A percentile compares a stretch with the other conserved stretches of the same genome.
Evolutionary conservation across 2,329 filamentous ascomycete genomes (phyloP).

Genomic region (Aspergillus texensis): DNA sequence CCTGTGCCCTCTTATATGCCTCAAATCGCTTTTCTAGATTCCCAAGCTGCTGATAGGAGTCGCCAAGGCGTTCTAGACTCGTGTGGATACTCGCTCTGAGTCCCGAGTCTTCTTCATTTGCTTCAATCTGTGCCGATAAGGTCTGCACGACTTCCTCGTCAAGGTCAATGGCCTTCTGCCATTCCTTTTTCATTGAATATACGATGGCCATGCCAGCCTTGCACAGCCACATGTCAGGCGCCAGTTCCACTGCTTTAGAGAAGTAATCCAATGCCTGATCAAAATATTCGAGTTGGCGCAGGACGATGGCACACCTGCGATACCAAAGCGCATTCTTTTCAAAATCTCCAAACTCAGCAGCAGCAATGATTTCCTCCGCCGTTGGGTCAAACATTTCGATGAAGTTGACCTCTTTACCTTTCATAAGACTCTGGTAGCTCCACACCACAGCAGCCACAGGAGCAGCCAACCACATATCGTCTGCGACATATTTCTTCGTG

Average conservation of each 20-base stretch:
- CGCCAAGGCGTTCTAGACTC: neutral
- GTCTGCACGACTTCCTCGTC: slow-evolving; percentile 20
- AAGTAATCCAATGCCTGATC: slow-evolving; percentile 6
- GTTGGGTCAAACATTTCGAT: neutral
- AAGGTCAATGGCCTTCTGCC: slow-evolving; percentile 21
- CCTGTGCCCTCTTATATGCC: neutral
- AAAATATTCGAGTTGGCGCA: slow-evolving; percentile 1
- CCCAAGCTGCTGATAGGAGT: slow-evolving; percentile 1
- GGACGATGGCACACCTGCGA: slow-evolving; percentile 1
- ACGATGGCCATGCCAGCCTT: slow-evolving; percentile 5
- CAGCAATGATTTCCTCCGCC: slow-evolving; percentile 8
- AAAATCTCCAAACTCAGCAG: slow-evolving; percentile 3
- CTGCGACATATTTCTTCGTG: slow-evolving; percentile 2
- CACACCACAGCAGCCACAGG: slow-evolving; percentile 3
- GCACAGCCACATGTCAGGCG: neutral
- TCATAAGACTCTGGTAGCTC: slow-evolving; percentile 1
- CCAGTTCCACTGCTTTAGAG: slow-evolving; percentile 7
- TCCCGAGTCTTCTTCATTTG: neutral
- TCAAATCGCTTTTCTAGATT: neutral
- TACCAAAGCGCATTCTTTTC: slow-evolving; percentile 9
- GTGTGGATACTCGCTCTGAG: neutral
- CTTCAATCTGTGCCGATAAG: slow-evolving; percentile 16
- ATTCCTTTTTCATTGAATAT: neutral
- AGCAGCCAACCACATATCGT: neutral
- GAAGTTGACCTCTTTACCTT: slow-evolving; percentile 1